Conservation (phyloP, 805 yeast genomes). For the Candida namnaoensis region DNA sequence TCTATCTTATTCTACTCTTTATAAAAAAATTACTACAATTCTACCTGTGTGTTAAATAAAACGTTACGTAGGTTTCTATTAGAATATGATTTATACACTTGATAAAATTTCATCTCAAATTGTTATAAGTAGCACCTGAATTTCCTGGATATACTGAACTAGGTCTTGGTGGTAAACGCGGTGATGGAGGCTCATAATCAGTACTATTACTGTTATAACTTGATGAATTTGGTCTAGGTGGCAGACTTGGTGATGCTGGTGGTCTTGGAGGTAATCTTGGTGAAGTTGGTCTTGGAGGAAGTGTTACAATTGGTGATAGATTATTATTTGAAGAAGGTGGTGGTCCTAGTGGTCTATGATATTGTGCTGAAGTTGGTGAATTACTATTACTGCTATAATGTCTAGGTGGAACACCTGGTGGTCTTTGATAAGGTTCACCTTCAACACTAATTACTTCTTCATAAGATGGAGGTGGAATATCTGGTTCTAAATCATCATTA, state of each 20-base stretch:
- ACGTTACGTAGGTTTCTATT: too few relatives aligned
- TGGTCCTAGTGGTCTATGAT: background rate
- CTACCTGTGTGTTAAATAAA: too few relatives aligned
- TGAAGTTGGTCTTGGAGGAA: background rate
- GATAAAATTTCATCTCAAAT: too few relatives aligned
- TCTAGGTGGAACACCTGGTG: background rate
- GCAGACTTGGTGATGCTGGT: background rate
- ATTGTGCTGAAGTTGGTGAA: background rate
- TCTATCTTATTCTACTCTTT: too few relatives aligned
- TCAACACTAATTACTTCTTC: background rate
- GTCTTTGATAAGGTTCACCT: background rate
- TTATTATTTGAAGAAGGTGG: background rate
- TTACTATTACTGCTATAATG: background rate
- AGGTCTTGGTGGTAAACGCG: slow-evolving; percentile 9
- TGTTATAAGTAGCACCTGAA: slow-evolving; percentile 15
- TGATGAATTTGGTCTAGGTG: background rate
- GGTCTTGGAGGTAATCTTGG: slow-evolving; percentile 5
- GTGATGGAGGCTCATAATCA: background rate
- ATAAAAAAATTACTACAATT: too few relatives aligned
- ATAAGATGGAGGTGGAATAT: background rate
- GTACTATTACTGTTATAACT: too few relatives aligned
- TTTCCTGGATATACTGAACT: slow-evolving; percentile 6
- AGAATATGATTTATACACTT: too few relatives aligned
- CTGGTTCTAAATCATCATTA: background rate
- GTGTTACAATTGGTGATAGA: too few relatives aligned